These are phyloP conservation scores for Microsporum canis DNA, from an alignment of 2,329 filamentous ascomycete genomes.

Conservation along the genomic window DNA sequence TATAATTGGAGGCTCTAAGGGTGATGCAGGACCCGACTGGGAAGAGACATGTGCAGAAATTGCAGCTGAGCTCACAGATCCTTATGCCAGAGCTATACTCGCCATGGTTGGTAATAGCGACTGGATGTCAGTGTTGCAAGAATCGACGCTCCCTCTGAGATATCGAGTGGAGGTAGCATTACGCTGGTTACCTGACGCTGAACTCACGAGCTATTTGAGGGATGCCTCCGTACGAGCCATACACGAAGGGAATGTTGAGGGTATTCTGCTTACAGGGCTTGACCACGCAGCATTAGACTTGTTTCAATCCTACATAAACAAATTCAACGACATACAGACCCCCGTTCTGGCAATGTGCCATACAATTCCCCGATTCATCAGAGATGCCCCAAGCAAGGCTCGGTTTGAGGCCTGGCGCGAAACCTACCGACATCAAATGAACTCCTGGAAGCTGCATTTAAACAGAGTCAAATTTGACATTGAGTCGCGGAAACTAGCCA, in stretches of 20 bases:
- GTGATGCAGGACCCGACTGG: conserved; percentile 45
- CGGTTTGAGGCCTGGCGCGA: conserved; percentile 51
- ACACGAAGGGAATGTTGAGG: conserved; percentile 47
- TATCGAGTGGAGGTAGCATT: conserved; percentile 53
- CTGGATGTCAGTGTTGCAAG: conserved; percentile 48
- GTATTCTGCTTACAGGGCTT: conserved; percentile 51
- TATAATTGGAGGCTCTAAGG: conserved; percentile 36
- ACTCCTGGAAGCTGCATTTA: conserved; percentile 50
- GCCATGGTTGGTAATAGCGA: conserved; percentile 49
- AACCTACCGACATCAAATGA: conserved; percentile 49
- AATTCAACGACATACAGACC: conserved; percentile 51
- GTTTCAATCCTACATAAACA: conserved; percentile 49
- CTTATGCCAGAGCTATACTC: conserved; percentile 51
- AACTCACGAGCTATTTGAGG: conserved; percentile 43
- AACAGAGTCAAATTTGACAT: conserved; percentile 50
- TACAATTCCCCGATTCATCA: conserved; percentile 48
- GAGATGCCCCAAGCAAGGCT: conserved; percentile 40
- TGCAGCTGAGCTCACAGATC: conserved; percentile 50
- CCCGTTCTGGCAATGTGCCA: conserved; percentile 50
- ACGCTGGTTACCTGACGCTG: conserved; percentile 38
- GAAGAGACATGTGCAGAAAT: conserved; percentile 52
- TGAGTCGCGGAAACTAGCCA: conserved; percentile 43
- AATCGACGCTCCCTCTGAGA: conserved; percentile 46
- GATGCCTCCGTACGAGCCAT: conserved; percentile 43
- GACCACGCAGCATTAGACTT: conserved; percentile 47